Evolutionary conservation across 2,329 filamentous ascomycete genomes (phyloP).

Genomic region (Aquanectria penicillioides): DNA sequence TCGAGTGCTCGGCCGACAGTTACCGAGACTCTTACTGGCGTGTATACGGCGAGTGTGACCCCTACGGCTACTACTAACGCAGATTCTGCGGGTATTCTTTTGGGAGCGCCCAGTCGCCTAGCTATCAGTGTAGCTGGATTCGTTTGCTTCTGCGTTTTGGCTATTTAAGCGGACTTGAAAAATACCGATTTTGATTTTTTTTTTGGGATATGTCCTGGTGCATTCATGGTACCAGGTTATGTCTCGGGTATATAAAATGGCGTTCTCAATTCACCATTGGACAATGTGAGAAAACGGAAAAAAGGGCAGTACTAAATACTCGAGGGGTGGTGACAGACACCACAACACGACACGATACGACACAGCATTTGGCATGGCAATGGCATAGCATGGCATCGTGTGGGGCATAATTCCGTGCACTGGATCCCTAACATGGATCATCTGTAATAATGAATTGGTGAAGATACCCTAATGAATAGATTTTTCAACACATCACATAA

Average conservation of each 20-base stretch:
- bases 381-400: neutral
- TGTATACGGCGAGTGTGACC: slow-evolving; percentile 52
- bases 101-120: slow-evolving; percentile 15
- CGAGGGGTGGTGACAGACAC: no score
- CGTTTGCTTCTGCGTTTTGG: neutral
- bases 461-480: slow-evolving; percentile 22
- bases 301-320: no score
- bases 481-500: neutral
- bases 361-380: no score
- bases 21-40: slow-evolving; percentile 43
- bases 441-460: slow-evolving; percentile 7
- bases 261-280: neutral
- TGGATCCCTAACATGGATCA: neutral
- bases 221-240: neutral
- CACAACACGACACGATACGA: no score
- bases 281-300: neutral
- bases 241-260: neutral
- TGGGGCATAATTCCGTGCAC: neutral
- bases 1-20: slow-evolving; percentile 30
- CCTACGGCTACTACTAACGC: slow-evolving; percentile 44
- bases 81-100: slow-evolving; percentile 24
- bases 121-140: slow-evolving; percentile 27
- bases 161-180: neutral
- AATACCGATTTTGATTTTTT: neutral
- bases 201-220: neutral